A percentile compares a stretch with the other conserved stretches of the same genome.
Conservation (phyloP, 148 eudicot species). For the Rhododendron henanense region DNA sequence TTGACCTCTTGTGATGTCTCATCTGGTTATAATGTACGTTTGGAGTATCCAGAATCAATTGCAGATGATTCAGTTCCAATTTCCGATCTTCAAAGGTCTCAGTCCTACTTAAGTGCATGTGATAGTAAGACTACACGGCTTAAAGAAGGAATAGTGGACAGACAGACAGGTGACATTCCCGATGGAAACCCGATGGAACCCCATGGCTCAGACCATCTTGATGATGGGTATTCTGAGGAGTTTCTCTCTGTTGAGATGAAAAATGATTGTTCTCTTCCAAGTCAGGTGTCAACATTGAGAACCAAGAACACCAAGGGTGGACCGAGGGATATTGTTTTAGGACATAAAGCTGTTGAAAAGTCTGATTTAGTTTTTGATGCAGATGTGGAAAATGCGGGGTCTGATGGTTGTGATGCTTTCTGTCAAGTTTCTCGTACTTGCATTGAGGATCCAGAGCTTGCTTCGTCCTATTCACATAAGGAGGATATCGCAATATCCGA, state of each 20-base stretch:
- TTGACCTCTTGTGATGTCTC: neutral
- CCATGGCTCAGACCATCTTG: neutral
- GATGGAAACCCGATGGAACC: slow-evolving; percentile 10
- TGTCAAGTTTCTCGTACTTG: slow-evolving; percentile 12
- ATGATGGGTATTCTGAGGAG: slow-evolving; percentile 15
- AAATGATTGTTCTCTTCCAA: slow-evolving; percentile 18
- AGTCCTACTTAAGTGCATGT: slow-evolving; percentile 28
- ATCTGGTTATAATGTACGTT: slow-evolving; percentile 11
- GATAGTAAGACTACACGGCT: slow-evolving; percentile 21
- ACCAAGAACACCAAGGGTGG: slow-evolving; percentile 13
- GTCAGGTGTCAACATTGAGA: slow-evolving; percentile 20
- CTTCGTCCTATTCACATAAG: slow-evolving; percentile 25
- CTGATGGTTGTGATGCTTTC: slow-evolving; percentile 21
- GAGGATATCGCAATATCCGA: slow-evolving; percentile 16
- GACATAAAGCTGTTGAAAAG: slow-evolving; percentile 4
- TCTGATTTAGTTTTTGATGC: slow-evolving; percentile 18
- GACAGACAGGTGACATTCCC: slow-evolving; percentile 10
- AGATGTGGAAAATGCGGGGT: slow-evolving; percentile 15
- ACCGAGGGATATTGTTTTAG: neutral
- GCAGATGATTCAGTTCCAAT: slow-evolving; percentile 22
- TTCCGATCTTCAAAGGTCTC: slow-evolving; percentile 20
- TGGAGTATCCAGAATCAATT: slow-evolving; percentile 16
- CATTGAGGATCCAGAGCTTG: slow-evolving; percentile 16
- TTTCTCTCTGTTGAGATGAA: slow-evolving; percentile 19
- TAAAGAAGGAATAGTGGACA: slow-evolving; percentile 17